Evolutionary conservation across 2,329 filamentous ascomycete species (phyloP), one percentile per base, ranked within the genome.

Genomic region (Pyrenophora seminiperda): DNA sequence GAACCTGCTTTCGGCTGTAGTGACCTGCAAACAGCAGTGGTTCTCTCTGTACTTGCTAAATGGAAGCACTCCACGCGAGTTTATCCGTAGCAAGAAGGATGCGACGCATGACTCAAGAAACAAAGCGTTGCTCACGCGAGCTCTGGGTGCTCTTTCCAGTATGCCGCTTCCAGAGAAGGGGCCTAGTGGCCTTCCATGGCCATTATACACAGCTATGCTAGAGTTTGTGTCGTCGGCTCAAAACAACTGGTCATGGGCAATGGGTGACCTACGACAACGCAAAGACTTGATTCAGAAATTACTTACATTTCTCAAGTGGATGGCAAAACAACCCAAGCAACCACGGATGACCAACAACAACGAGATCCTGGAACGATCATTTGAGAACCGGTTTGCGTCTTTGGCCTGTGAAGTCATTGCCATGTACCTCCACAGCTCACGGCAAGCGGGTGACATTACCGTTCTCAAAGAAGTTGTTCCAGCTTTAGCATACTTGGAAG

Each of bases 211-310:
- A 17, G 85, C 89, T 1, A 85, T 97, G 62, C 79, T 99, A 13
- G 87, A 93, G 62, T 97, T 97, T 70, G 84, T 97, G 30, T 86
- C 90, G 2, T 85, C 89, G 2, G 90, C 93, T 4, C 92, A 97
- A 67, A 94, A 96, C 71, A 90, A 91, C 67, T 97, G 93, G 93
- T 89, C 92, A 1, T 96, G 93, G 90, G 92, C 91, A 1, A 91
- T 95, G 48, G 87, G 90, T 48, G 86, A 88, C 31, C 77, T 96
- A 29, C 84, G 88, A 54, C 86, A 86, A 51, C 89, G 96, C 63
- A 81, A 83, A 0, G 78, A 79, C 0, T 93, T 96, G 64, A 81
- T 97, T 48, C 79, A 84, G 33, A 83, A 84, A 47, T 80, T 96
- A 14, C 82, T 89, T 14, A 79, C 81, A 3, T 94, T 90, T 68